These are phyloP conservation scores for Apostasia ramifera DNA, from an alignment of 106 monocot species.

Conservation along the genomic window DNA sequence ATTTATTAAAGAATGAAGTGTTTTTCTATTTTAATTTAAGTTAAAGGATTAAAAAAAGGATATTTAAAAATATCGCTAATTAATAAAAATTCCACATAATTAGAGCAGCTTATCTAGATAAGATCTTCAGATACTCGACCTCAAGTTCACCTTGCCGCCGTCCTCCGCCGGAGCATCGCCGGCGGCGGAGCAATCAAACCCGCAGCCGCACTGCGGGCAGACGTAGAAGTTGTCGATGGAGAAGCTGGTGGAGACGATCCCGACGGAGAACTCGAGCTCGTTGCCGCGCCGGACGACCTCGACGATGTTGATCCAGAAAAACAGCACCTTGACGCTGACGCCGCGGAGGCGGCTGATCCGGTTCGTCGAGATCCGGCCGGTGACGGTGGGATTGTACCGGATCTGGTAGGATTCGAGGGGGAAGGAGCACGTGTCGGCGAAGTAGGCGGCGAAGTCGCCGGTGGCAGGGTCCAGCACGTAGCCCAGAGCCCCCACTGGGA, in stretches of 20 bases:
- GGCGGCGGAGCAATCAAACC: slow-evolving; percentile 14
- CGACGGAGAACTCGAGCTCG: slow-evolving; percentile 36
- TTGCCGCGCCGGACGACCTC: slow-evolving; percentile 19
- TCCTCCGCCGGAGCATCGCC: neutral
- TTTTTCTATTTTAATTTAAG: no score
- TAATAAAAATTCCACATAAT: no score
- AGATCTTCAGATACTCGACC: neutral
- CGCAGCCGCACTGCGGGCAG: slow-evolving; percentile 43
- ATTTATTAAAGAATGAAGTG: no score
- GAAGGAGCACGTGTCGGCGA: slow-evolving; percentile 34
- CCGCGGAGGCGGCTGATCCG: slow-evolving; percentile 27
- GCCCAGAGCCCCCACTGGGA: slow-evolving; percentile 26
- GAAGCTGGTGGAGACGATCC: slow-evolving; percentile 36
- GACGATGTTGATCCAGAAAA: slow-evolving; percentile 37
- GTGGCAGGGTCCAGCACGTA: slow-evolving; percentile 33
- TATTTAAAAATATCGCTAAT: no score
- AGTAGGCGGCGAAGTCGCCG: slow-evolving; percentile 33
- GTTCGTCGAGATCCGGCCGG: slow-evolving; percentile 25
- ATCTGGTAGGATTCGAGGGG: slow-evolving; percentile 34
- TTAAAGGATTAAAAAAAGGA: no score
- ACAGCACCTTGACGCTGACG: slow-evolving; percentile 39
- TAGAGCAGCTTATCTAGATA: no score
- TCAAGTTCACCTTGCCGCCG: neutral
- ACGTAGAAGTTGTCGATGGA: slow-evolving; percentile 21
- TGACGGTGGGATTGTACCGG: slow-evolving; percentile 31